A percentile compares a stretch with the other conserved stretches of the same genome.
phyloP scores from a whole-genome alignment of 2,329 filamentous ascomycete genomes.

The Davidsoniella australis region DNA sequence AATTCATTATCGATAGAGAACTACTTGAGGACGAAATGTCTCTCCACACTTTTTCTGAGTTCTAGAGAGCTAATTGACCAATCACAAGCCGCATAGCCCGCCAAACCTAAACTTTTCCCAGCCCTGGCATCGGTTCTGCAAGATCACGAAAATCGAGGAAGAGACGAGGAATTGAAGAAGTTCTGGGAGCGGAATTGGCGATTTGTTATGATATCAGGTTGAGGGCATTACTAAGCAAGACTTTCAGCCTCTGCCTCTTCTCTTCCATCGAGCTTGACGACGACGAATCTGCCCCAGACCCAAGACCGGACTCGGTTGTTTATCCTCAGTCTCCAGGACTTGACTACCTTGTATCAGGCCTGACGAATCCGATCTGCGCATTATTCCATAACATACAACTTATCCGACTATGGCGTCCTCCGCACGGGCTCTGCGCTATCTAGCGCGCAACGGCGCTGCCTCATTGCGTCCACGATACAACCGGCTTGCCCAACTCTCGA shows the following conservation, averaged over 20 bases:
- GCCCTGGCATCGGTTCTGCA: too few species aligned
- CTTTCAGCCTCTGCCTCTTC: neutral
- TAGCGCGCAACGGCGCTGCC: neutral
- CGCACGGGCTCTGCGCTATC: neutral
- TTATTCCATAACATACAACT: neutral
- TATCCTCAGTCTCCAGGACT: neutral
- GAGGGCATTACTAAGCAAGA: too few species aligned
- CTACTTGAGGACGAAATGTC: too few species aligned
- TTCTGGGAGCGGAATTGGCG: too few species aligned
- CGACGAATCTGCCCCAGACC: neutral
- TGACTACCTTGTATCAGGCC: neutral
- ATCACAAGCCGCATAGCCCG: neutral
- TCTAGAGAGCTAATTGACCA: neutral
- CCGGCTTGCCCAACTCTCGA: neutral
- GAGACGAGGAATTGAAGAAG: too few species aligned
- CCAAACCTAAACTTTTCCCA: too few species aligned
- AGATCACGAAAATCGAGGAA: too few species aligned
- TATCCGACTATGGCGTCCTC: slow-evolving; percentile 3
- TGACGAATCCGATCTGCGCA: neutral
- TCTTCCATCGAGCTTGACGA: neutral
- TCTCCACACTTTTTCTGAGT: too few species aligned
- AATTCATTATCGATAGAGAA: too few species aligned
- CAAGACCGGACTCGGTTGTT: too few species aligned
- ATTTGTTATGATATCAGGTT: too few species aligned
- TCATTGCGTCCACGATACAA: neutral